Conservation (phyloP, 106 monocot genomes). For the Dendrobium officinale region DNA sequence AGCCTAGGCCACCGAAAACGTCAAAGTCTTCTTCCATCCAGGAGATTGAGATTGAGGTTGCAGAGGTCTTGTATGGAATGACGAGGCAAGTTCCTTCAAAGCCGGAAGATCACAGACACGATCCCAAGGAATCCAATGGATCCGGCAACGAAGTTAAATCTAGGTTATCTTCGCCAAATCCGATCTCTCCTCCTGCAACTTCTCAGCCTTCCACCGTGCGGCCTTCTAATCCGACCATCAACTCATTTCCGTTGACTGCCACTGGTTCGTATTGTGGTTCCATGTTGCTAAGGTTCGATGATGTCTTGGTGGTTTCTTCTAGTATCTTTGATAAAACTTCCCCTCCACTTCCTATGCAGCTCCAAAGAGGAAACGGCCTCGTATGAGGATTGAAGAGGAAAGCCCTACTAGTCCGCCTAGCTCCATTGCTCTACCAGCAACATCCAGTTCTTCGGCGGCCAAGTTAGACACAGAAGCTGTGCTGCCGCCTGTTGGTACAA, state of each 20-base stretch:
- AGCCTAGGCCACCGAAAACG: conserved; percentile 68
- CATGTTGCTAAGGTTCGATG: not conserved
- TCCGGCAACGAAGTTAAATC: conserved; percentile 36
- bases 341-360: conserved; percentile 21
- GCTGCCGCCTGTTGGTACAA: conserved; percentile 14
- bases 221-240: conserved; percentile 7
- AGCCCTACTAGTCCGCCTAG: conserved; percentile 21
- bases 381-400: conserved; percentile 58
- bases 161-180: conserved; percentile 41
- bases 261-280: conserved; percentile 29
- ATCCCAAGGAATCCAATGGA: conserved; percentile 49
- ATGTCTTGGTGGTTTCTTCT: not conserved
- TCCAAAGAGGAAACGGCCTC: conserved; percentile 72
- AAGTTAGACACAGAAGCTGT: conserved; percentile 32
- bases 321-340: not conserved
- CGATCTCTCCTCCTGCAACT: conserved; percentile 22
- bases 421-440: not conserved
- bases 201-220: conserved; percentile 19
- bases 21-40: conserved; percentile 47
- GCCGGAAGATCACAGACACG: conserved; percentile 25
- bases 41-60: conserved; percentile 89
- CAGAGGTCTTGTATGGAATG: conserved; percentile 86
- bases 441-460: conserved; percentile 7
- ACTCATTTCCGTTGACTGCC: conserved; percentile 23
- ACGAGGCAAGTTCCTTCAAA: conserved; percentile 63